Percentiles rank a stretch among this genome's conserved stretches.
These are phyloP conservation scores for Zymoseptoria crescenta DNA, from an alignment of 2,329 filamentous ascomycete genomes.

Conservation along the genomic window DNA sequence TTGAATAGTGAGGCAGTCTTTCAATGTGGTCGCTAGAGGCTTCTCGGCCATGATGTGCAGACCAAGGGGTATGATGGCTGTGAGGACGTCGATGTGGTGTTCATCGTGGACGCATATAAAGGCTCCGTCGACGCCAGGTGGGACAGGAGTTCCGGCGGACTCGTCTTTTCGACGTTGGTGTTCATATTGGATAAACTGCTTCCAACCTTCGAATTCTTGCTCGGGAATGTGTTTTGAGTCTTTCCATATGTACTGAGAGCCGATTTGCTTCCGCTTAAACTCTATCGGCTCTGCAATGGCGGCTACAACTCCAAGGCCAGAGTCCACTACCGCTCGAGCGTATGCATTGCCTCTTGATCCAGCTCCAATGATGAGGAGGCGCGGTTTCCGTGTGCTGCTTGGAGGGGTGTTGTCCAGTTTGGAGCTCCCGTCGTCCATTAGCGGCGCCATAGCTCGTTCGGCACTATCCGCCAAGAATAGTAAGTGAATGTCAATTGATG, in stretches of 20 bases:
- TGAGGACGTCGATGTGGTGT: conserved; percentile 74
- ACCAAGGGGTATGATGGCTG: conserved; percentile 58
- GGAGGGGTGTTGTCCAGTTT: neutral
- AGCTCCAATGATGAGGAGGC: conserved; percentile 73
- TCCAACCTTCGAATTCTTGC: conserved; percentile 67
- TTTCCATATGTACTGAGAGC: conserved; percentile 66
- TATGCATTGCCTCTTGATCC: conserved; percentile 73
- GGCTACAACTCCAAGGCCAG: conserved; percentile 60
- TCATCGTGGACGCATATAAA: conserved; percentile 78
- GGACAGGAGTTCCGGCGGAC: conserved; percentile 36
- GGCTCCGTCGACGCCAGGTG: conserved; percentile 46
- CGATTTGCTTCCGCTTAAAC: conserved; percentile 68
- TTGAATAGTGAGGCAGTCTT: conserved; percentile 66
- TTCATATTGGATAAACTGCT: conserved; percentile 69
- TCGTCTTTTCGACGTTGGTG: conserved; percentile 49
- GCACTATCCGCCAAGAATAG: neutral
- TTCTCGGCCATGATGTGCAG: conserved; percentile 95
- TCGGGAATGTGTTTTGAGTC: conserved; percentile 44
- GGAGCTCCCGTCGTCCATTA: conserved; percentile 9
- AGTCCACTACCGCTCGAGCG: conserved; percentile 57
- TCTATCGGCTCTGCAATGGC: conserved; percentile 74
- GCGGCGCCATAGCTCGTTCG: conserved; percentile 12
- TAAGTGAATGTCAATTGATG: neutral
- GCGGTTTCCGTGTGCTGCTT: conserved; percentile 24
- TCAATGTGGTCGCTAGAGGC: conserved; percentile 71